Percentiles rank a stretch among this genome's conserved stretches.
These are phyloP conservation scores for Hemileccinum impolitum DNA, from an alignment of 768 basidiomycete genomes.

Conservation along the genomic window DNA sequence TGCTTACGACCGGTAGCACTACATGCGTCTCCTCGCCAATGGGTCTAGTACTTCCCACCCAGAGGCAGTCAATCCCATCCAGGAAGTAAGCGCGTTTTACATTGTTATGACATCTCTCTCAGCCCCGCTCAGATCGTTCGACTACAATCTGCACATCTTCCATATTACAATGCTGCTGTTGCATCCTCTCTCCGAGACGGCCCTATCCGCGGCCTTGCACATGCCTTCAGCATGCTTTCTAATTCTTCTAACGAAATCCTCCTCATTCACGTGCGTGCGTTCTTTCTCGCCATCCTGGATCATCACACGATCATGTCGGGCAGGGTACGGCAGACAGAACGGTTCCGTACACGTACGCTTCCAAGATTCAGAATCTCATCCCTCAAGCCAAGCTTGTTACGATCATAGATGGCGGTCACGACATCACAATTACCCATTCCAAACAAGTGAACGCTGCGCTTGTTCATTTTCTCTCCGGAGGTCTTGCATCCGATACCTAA, in stretches of 20 bases:
- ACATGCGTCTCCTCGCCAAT: constrained; percentile 50
- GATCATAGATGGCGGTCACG: constrained; percentile 28
- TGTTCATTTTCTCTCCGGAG: constrained; percentile 24
- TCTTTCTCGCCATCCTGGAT: background rate
- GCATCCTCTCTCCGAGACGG: constrained; percentile 73
- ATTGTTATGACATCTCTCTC: background rate
- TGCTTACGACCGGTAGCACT: constrained; percentile 35
- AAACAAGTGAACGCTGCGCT: constrained; percentile 29
- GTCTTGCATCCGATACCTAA: background rate
- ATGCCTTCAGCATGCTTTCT: constrained; percentile 50
- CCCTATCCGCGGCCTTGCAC: constrained; percentile 59
- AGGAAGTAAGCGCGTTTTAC: constrained; percentile 35
- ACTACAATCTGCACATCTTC: constrained; percentile 73
- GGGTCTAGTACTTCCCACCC: constrained; percentile 20
- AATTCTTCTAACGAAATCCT: constrained; percentile 50
- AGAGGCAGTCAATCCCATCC: constrained; percentile 33
- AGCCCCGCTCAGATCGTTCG: constrained; percentile 52
- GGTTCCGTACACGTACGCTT: constrained; percentile 32
- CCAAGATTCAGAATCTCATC: constrained; percentile 28
- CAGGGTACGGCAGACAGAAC: constrained; percentile 34
- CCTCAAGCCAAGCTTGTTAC: constrained; percentile 30
- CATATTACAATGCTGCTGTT: constrained; percentile 72
- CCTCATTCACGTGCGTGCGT: constrained; percentile 58
- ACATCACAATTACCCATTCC: constrained; percentile 32
- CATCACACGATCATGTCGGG: background rate